Base-by-base conservation (phyloP, 495 filamentous ascomycete genomes). In the Talaromyces adpressus region DNA sequence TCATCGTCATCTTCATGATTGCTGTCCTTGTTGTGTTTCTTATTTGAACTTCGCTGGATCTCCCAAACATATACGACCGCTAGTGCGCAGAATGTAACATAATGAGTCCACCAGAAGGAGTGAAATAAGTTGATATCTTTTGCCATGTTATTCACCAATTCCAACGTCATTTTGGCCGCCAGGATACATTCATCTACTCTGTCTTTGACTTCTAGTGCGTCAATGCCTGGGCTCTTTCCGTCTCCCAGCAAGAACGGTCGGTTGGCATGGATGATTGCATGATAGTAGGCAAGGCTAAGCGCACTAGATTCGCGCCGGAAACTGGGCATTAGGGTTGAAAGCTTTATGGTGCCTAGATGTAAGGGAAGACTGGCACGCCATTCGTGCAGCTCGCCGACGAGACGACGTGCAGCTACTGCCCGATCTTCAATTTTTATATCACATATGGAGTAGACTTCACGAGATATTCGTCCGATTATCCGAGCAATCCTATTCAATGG, bases 191-290 rank as follows among this genome's bases (percentile, higher is more conserved):
- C 25, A 27, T 27, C 25, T 27, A 27, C 25, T 27, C 25, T 27
- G 25, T 27, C 25, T 27, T 27, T 27, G 25, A 27, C 25, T 27
- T 27, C 25, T 27, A 27, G 25, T 27, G 25, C 25, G 25, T 27
- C 25, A 27, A 27, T 27, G 4, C 25, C 25, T 2, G 4, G 25
- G 2, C 25, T 27, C 2, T 32, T 32, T 25, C 53, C 23, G 6
- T 63, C 65, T 1, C 61, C 59, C 59, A 69, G 32, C 4, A 71
- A 54, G 52, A 72, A 70, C 8, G 69, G 70, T 11, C 70, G 67
- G 51, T 67, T 68, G 11, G 67, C 61, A 34, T 70, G 70, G 29
- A 72, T 71, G 6, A 72, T 41, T 22, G 70, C 70, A 53, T 72
- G 70, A 1, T 49, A 66, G 49, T 72, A 68, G 2, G 70, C 69